Evolutionary conservation across 1,284 basidiomycete species (phyloP), one percentile per base, ranked within the genome.

Genomic region (Ustilago curta): DNA sequence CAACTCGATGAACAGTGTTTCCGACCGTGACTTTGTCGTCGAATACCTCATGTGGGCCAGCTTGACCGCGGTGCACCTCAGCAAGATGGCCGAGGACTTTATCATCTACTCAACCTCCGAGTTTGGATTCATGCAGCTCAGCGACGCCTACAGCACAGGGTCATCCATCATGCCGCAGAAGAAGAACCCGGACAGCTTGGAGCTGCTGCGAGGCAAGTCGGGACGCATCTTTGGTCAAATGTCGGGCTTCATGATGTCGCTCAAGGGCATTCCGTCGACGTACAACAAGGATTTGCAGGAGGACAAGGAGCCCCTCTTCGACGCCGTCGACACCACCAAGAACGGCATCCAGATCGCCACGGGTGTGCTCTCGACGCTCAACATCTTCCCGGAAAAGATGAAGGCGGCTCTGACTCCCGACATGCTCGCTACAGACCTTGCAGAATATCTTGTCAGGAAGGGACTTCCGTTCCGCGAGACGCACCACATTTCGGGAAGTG

Each of bases 141-240:
- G 93, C 83, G 96, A 99, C 86, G 96, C 96, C 3, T 99, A 98
- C 87, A 94, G 94, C 85, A 99, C 96, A 37, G 96, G 96, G 12
- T 97, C 95, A 43, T 97, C 95, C 74, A 98, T 99, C 85, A 99
- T 99, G 96, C 96, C 96, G 2, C 96, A 99, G 85, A 98, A 99
- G 88, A 98, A 99, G 88, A 99, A 99, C 86, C 94, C 97, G 19
- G 96, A 98, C 86, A 97, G 94, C 31, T 87, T 97, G 50, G 97
- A 99, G 85, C 88, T 99, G 27, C 88, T 99, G 61, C 91, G 96
- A 68, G 96, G 96, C 76, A 99, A 99, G 87, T 91, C 92, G 27
- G 96, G 97, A 8, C 91, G 96, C 40, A 89, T 97, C 40, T 97
- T 97, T 86, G 96, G 96, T 70, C 92, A 94, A 58, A 95, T 98